Conservation (phyloP, 768 basidiomycete species). For the Hortiboletus campestris region DNA sequence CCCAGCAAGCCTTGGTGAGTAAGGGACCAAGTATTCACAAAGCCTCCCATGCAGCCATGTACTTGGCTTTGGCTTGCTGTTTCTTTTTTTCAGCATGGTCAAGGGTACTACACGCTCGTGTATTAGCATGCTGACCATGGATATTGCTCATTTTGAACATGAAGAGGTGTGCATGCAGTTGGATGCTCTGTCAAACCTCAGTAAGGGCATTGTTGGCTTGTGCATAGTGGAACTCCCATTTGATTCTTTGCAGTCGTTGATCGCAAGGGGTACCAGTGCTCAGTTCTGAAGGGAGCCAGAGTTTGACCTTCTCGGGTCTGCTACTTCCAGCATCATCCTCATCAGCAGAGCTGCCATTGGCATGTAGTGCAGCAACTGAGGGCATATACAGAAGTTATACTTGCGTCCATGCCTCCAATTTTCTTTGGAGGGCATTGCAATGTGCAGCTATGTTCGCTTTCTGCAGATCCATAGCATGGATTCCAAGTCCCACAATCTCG, state of each 20-base stretch:
- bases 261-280: not conserved
- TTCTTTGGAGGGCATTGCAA: not conserved
- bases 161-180: not conserved
- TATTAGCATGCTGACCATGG: not conserved
- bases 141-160: not conserved
- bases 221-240: not conserved
- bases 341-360: not conserved
- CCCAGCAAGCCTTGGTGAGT: too few relatives aligned
- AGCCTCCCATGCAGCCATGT: not conserved
- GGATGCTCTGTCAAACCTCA: not conserved
- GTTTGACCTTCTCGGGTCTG: not conserved
- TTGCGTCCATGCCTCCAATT: not conserved
- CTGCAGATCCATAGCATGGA: not conserved
- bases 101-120: not conserved
- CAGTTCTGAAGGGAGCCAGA: not conserved
- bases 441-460: not conserved
- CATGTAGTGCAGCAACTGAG: not conserved
- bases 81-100: not conserved
- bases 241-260: not conserved
- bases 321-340: not conserved
- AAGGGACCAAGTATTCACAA: not conserved
- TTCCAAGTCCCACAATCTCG: not conserved
- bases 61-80: not conserved
- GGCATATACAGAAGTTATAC: conserved; percentile 1
- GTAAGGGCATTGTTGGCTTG: conserved; percentile 2